Conservation (phyloP, 352 stramenopile species). For the Thalassiosira exigua region DNA sequence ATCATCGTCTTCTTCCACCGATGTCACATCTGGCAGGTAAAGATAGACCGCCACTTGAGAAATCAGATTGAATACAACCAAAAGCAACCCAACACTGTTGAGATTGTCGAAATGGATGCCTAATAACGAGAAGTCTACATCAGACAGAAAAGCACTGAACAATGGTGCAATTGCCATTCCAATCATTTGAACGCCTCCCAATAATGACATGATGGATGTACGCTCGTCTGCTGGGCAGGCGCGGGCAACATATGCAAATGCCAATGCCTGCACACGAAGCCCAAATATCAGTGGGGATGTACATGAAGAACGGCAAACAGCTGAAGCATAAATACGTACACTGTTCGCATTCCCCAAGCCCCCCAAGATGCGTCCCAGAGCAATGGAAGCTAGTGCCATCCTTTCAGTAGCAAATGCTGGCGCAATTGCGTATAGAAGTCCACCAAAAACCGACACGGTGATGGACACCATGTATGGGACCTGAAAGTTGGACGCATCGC, state of each 20-base stretch:
- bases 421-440: slow-evolving; percentile 67
- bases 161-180: slow-evolving; percentile 70
- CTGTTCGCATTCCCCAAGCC: slow-evolving; percentile 67
- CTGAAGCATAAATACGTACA: too few species aligned
- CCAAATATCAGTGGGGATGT: too few species aligned
- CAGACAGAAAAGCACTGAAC: slow-evolving; percentile 62
- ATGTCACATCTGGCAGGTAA: slow-evolving; percentile 64
- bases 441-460: slow-evolving; percentile 52
- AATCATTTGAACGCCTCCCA: slow-evolving; percentile 68
- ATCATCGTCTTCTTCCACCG: slow-evolving; percentile 9
- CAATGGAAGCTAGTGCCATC: slow-evolving; percentile 52
- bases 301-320: too few species aligned
- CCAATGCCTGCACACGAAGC: too few species aligned
- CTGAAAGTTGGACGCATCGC: slow-evolving; percentile 59
- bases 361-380: slow-evolving; percentile 65
- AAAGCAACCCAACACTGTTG: slow-evolving; percentile 71
- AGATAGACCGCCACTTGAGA: slow-evolving; percentile 45
- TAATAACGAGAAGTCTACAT: slow-evolving; percentile 51
- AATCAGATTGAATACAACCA: slow-evolving; percentile 62
- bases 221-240: slow-evolving; percentile 57
- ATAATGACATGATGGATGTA: slow-evolving; percentile 56
- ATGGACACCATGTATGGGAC: slow-evolving; percentile 63
- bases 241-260: slow-evolving; percentile 72
- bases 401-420: slow-evolving; percentile 33
- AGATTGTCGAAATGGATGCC: slow-evolving; percentile 61